Evolutionary conservation across 2,329 filamentous ascomycete species (phyloP), one percentile per base, ranked within the genome.

Genomic region (Monosporascus sp.): DNA sequence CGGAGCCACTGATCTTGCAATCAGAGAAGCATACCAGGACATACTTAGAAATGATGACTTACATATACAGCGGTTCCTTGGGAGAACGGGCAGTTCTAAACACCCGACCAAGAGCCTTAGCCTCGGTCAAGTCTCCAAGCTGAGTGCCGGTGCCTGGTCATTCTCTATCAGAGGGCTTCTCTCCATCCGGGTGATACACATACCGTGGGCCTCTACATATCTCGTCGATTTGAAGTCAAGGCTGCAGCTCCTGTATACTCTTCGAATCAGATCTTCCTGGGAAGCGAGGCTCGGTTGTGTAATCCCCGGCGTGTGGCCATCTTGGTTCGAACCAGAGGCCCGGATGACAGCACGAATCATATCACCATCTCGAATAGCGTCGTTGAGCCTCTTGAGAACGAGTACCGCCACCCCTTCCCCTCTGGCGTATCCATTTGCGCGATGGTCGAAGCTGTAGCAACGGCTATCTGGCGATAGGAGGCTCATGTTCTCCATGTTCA

Each of bases 371-470:
- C 22, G 3, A 24, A 43, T 5, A 2, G 48, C 48, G 11, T 37
- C 35, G 2, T 5, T 4, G 11, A 50, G n/a, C 5, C 15, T 15
- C 38, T 50, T 50, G 3, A 49, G 31, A 2, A 49, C 31, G n/a
- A 49, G 2, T 8, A 68, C 62, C 1, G 59, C 69, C 15, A 70
- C 62, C 5, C 74, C 76, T 52, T 79, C 76, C 2, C 72, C 74
- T 24, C 74, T 66, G 1, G 65, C 72, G 49, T 77, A 78, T 1
- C 76, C 77, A 49, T 73, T 63, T 1, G 71, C 74, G 11, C 64
- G 59, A 11, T 62, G 55, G 48, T 76, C 74, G 50, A 70, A 74
- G 15, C 60, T 58, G 26, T 63, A 52, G 48, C 58, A 63, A 6
- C 50, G 55, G 9, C 58, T 56, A 26, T 58, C 58, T 2, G 60